A percentile compares a stretch with the other conserved stretches of the same genome.
phyloP scores from a whole-genome alignment of 495 filamentous ascomycete genomes.

The Aspergillus panamensis region DNA sequence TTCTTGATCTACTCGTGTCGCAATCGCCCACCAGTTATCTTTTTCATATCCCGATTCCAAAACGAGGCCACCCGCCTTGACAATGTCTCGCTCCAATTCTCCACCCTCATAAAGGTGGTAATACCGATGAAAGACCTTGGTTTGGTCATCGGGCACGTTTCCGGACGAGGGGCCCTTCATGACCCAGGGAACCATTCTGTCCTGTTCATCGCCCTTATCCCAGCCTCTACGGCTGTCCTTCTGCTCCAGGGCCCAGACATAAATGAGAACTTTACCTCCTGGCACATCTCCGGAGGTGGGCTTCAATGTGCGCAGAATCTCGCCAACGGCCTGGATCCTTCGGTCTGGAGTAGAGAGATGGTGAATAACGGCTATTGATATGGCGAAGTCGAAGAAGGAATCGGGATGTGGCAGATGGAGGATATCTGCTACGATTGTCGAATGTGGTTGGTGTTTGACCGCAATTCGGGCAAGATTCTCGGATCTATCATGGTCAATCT shows the following conservation, averaged over 20 bases:
- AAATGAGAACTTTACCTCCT: slow-evolving; percentile 70
- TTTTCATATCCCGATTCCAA: slow-evolving; percentile 87
- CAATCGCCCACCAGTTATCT: slow-evolving; percentile 96
- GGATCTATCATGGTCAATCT: slow-evolving; percentile 48
- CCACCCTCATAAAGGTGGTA: slow-evolving; percentile 90
- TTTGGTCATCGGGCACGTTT: slow-evolving; percentile 22
- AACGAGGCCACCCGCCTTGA: slow-evolving; percentile 68
- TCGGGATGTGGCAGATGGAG: slow-evolving; percentile 65
- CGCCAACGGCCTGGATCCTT: slow-evolving; percentile 67
- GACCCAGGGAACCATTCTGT: slow-evolving; percentile 97
- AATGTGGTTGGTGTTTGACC: slow-evolving; percentile 55
- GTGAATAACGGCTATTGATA: slow-evolving; percentile 92
- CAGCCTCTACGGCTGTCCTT: slow-evolving; percentile 84
- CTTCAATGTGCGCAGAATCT: slow-evolving; percentile 66
- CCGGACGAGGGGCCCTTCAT: slow-evolving; percentile 42
- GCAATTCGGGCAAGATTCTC: slow-evolving; percentile 74
- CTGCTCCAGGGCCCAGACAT: slow-evolving; percentile 98
- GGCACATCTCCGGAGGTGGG: slow-evolving; percentile 27
- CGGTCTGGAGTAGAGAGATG: slow-evolving; percentile 83
- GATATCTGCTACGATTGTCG: slow-evolving; percentile 68
- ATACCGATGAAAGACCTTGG: slow-evolving; percentile 71
- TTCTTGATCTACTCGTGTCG: slow-evolving; percentile 29
- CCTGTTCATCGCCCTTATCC: slow-evolving; percentile 82
- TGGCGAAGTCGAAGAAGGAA: slow-evolving; percentile 80
- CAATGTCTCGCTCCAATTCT: slow-evolving; percentile 81